Base-by-base conservation (phyloP, 2,329 filamentous ascomycete species). In the Aspergillus sp. region DNA sequence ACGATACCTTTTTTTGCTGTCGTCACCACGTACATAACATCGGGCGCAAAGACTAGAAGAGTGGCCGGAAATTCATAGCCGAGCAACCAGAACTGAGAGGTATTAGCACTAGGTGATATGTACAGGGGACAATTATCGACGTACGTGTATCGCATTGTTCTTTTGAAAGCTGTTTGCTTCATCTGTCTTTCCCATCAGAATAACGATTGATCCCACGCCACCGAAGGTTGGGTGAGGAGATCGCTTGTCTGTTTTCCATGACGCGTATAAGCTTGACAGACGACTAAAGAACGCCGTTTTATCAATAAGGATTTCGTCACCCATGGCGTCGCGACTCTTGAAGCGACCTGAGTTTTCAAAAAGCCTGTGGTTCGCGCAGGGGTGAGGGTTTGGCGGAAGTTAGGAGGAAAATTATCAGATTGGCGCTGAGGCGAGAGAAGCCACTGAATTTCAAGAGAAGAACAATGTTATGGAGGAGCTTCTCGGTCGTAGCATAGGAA, bases 21-120 rank as follows among this genome's bases (percentile, higher is more conserved):
- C 6, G 95, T 99, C 64, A 99, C 87, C 59, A 98, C 89, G 77
- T 95, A 96, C 67, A 98, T 82, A 47, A 87, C 86, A 61, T 98
- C 95, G 60, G 88, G 80, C 1, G 93, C 98, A 74, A 99, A 87
- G 52, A 99, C 84, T 82, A 99, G 91, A 63, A 99, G 82, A 0
- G 95, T 99, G 40, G 93, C 93, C 35, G 95, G 95, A 71, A 99
- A 99, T 75, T 99, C 95, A 81, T 99, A 99, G 69, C 95, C 95
- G 62, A 99, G 85, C 55, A 99, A 84, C 96, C 96, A 99, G 77
- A 98, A 96, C 93, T 97, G 75, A 60, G 64, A 40, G 43, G 19
- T 35, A 17, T 37, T 24, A 44, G 39, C 49, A 49, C 33, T 31
- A n/a, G 52, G 8, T 19, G 12, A 31, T 19, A 43, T 12, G 21